These are phyloP conservation scores for Aspergillus homomorphus DNA, from an alignment of 495 filamentous ascomycete genomes.

Conservation along the genomic window DNA sequence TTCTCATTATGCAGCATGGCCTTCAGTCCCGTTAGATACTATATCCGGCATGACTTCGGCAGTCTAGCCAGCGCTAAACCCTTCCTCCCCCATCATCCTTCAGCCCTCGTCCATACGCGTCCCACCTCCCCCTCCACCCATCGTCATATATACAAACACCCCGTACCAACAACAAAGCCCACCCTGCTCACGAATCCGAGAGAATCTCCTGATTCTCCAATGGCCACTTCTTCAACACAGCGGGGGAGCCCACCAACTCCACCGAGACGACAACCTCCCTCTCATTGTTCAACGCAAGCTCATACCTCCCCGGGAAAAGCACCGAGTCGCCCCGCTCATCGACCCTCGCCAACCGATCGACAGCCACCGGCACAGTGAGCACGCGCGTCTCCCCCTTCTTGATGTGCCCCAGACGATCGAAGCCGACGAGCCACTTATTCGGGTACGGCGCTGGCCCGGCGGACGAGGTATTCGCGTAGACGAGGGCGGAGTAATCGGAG, in stretches of 20 bases:
- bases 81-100: too few species aligned
- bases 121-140: background rate
- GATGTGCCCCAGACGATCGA: constrained; percentile 50
- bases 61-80: too few species aligned
- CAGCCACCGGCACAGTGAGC: constrained; percentile 47
- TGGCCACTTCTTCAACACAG: constrained; percentile 34
- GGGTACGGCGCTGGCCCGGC: constrained; percentile 60
- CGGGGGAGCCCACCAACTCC: constrained; percentile 31
- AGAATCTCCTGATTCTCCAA: constrained; percentile 9
- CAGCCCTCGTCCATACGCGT: background rate
- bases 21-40: too few species aligned
- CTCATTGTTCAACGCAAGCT: constrained; percentile 53
- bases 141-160: too few species aligned
- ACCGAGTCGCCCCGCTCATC: constrained; percentile 58
- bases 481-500: constrained; percentile 60
- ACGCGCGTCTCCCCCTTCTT: constrained; percentile 32
- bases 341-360: constrained; percentile 57
- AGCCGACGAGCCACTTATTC: constrained; percentile 61
- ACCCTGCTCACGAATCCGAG: background rate
- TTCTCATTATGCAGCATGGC: too few species aligned
- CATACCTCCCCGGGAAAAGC: constrained; percentile 65
- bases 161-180: too few species aligned
- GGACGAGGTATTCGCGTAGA: constrained; percentile 48
- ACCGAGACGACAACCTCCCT: constrained; percentile 27
- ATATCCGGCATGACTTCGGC: too few species aligned